Evolutionary conservation across 2,329 filamentous ascomycete species (phyloP), one percentile per base, ranked within the genome.

Genomic region (Penicillium sp.): DNA sequence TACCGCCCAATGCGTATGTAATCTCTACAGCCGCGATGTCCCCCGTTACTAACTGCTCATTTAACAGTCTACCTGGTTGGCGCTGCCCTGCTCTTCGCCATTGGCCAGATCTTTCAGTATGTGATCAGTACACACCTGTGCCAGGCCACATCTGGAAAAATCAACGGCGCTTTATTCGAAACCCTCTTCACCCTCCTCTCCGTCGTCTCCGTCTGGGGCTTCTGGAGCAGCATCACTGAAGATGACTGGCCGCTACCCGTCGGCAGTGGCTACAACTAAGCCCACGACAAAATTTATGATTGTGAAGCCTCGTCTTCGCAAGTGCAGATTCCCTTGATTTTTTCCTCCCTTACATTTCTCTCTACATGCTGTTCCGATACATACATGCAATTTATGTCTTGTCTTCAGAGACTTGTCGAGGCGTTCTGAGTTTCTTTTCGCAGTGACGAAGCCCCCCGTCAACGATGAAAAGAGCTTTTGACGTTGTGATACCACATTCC

Each of bases 141-240:
- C 82, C 83, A 88, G 22, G 91, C 91, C 47, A 91, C 92, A 0
- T 73, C 82, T 43, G 92, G 92, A 66, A 92, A 90, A 75, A 96
- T 99, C 72, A 94, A 99, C 73, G 95, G 95, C 52, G 87, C 94
- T 5, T 79, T 99, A 0, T 99, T 99, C 76, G 86, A 97, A 76
- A 96, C 93, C 0, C 81, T 98, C 6, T 98, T 99, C 79, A 98
- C 93, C 0, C 82, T 97, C 0, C 79, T 94, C 12, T 84, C 93
- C 0, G 92, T 99, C 4, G 83, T 91, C 17, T 87, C 87, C 78
- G 80, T 97, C 65, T 99, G 95, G 93, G 77, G 91, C 58, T 99
- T 99, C 82, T 99, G 95, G 95, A 96, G 92, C 49, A 97, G 92
- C 79, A 99, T 99, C 70, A 99, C 95, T 15, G 95, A 99, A 78